Base-by-base conservation (phyloP, 345 rosid species). In the Eutrema japonicum region DNA sequence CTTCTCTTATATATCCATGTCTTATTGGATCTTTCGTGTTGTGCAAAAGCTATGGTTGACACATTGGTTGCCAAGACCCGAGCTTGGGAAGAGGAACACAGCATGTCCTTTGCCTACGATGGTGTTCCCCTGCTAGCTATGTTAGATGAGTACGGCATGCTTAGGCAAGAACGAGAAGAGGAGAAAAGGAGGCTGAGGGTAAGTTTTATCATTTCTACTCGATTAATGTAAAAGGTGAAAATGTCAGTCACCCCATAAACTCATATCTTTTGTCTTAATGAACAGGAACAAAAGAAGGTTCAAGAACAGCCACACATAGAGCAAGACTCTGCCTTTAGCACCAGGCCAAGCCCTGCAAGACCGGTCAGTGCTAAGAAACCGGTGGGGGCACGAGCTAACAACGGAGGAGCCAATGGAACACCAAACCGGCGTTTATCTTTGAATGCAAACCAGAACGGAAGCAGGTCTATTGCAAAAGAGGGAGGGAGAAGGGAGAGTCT, bases 101-200 rank as follows among this genome's bases (percentile, higher is more conserved):
- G 86, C 66, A 62, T 82, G 61, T 82, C 89, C 8, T 96, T 89
- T 69, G 80, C 92, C 40, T 92, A 92, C 65, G 99, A 96, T 72
- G 97, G 99, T 0, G 96, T 96, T 77, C 97, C 98, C 51, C 90
- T 96, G 43, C 86, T 96, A 51, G 98, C 98, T 59, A 96, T 92
- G 99, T 82, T 92, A 40, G 98, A 96, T 68, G 99, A 96, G 82
- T 96, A 96, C 59, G 96, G 96, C 72, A 86, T 96, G 99, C 92
- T 92, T 78, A 84, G 96, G 82, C 97, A 88, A 62, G 99, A 96
- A 83, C 83, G 98, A 75, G 99, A 96, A 82, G 99, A 96, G 75
- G 98, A 96, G 83, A 92, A 90, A 76, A 79, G 91, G 41, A 87
- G 91, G 77, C 71, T 90, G 67, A 87, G 87, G 78, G 98, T 95